Conservation (phyloP, 768 basidiomycete species). For the Auricularia sp. region DNA sequence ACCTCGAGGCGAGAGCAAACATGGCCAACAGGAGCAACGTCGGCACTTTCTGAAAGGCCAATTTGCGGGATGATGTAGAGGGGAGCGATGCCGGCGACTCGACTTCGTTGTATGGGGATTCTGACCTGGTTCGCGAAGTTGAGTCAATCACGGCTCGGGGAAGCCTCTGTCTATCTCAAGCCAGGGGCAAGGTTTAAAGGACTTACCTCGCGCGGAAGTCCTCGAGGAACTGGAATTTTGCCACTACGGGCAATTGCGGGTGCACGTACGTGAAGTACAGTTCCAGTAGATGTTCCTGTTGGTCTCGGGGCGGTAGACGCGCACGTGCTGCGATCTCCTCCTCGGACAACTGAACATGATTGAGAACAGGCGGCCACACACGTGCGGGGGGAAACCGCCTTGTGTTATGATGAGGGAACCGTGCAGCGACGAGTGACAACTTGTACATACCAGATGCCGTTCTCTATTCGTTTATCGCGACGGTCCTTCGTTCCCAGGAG, state of each 20-base stretch:
- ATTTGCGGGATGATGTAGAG: not conserved
- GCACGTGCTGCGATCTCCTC: slow-evolving; percentile 10
- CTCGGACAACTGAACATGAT: not conserved
- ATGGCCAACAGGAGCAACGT: slow-evolving; percentile 70
- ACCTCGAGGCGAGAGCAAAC: slow-evolving; percentile 75
- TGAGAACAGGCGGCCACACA: slow-evolving; percentile 70
- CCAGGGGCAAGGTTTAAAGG: not conserved
- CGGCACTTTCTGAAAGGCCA: slow-evolving; percentile 27
- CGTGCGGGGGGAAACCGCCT: slow-evolving; percentile 58
- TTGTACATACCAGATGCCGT: slow-evolving; percentile 59
- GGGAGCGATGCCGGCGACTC: slow-evolving; percentile 1
- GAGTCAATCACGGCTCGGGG: not conserved
- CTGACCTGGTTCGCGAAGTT: not conserved
- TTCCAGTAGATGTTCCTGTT: slow-evolving; percentile 61
- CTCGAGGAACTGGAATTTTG: slow-evolving; percentile 60
- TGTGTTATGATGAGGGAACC: not conserved
- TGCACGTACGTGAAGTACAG: slow-evolving; percentile 81
- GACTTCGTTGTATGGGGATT: slow-evolving; percentile 3
- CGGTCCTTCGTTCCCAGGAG: slow-evolving; percentile 56
- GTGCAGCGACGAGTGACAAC: slow-evolving; percentile 8
- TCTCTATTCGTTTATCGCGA: slow-evolving; percentile 56
- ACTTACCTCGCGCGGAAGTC: slow-evolving; percentile 25
- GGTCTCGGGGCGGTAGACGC: slow-evolving; percentile 44
- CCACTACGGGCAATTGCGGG: slow-evolving; percentile 64
- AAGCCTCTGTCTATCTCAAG: not conserved